Percentiles rank a stretch among this genome's conserved stretches.
Evolutionary conservation across 2,329 filamentous ascomycete species (phyloP).

Genomic region (Trichoderma aggressivum): DNA sequence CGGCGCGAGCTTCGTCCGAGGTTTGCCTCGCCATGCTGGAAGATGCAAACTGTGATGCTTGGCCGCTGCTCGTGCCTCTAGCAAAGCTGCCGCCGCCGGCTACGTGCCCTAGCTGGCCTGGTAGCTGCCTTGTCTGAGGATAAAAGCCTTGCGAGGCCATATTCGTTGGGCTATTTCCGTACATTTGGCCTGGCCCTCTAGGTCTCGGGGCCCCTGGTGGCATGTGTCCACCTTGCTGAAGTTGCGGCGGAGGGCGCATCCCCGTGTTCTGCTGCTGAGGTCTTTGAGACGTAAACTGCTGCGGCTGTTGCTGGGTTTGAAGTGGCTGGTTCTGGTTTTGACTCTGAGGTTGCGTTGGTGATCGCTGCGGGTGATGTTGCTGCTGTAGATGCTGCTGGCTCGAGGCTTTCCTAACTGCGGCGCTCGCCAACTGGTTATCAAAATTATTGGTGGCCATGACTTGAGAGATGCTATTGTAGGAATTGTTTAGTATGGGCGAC

Average conservation of each 20-base stretch:
- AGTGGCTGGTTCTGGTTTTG: neutral
- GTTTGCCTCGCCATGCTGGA: constrained; percentile 22
- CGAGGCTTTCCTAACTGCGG: constrained; percentile 8
- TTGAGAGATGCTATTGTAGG: constrained; percentile 18
- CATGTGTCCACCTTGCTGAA: constrained; percentile 20
- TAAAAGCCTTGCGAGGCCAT: constrained; percentile 19
- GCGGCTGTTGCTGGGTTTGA: constrained; percentile 7
- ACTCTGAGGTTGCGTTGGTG: neutral
- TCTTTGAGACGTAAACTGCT: constrained; percentile 11
- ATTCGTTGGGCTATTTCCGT: constrained; percentile 8
- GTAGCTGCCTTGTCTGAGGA: constrained; percentile 22
- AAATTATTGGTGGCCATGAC: constrained; percentile 21
- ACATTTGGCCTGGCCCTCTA: constrained; percentile 15
- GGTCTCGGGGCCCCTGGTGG: constrained; percentile 2
- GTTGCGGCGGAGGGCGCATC: constrained; percentile 18
- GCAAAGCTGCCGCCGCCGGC: constrained; percentile 18
- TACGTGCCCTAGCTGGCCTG: constrained; percentile 21
- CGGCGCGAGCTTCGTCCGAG: constrained; percentile 12
- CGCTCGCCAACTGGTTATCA: constrained; percentile 20
- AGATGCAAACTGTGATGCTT: constrained; percentile 20
- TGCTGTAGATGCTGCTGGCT: constrained; percentile 16
- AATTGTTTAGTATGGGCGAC: constrained; percentile 19
- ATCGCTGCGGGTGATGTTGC: constrained; percentile 17
- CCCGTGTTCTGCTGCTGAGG: neutral
- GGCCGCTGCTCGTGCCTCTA: constrained; percentile 13